Conservation (phyloP, 306 rosid species). For the Sphenostylis stenocarpa region DNA sequence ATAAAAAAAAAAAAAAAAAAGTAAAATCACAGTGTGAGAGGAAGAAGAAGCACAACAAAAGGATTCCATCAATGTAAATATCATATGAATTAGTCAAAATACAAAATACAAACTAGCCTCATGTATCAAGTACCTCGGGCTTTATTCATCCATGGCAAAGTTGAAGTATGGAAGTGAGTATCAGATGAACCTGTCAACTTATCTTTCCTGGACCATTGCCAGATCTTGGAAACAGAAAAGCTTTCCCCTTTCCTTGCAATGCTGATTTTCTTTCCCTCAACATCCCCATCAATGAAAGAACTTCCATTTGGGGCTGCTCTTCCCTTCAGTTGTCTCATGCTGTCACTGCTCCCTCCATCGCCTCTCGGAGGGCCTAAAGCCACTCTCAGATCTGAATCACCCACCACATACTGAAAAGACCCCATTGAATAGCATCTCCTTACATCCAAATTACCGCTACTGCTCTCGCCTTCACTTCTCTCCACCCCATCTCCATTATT, state of each 20-base stretch:
- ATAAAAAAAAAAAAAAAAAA: conserved; percentile 34
- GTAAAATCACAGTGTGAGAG: conserved; percentile 26
- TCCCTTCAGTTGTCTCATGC: conserved; percentile 60
- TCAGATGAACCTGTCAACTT: conserved; percentile 60
- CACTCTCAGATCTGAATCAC: conserved; percentile 79
- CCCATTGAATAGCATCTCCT: conserved; percentile 98
- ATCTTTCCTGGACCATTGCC: conserved; percentile 89
- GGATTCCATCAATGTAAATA: conserved; percentile 29
- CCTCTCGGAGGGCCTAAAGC: conserved; percentile 53
- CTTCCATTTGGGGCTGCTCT: conserved; percentile 52
- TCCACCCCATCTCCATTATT: conserved; percentile 45
- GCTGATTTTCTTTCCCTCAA: conserved; percentile 69
- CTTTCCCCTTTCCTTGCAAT: conserved; percentile 83
- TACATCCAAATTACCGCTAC: conserved; percentile 69
- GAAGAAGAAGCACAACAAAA: conserved; percentile 29
- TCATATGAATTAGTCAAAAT: conserved; percentile 30
- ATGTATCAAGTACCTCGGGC: conserved; percentile 44
- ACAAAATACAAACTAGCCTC: conserved; percentile 34
- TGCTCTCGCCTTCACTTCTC: conserved; percentile 62
- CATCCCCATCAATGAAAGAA: conserved; percentile 52
- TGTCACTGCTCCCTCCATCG: conserved; percentile 39
- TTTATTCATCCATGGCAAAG: conserved; percentile 57
- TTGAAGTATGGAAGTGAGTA: conserved; percentile 45
- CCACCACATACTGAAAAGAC: conserved; percentile 82
- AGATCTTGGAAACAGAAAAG: conserved; percentile 90